Evolutionary conservation across 257 asterid genomes (phyloP), one percentile per base, ranked within the genome.

Genomic region (Primulina eburnea): DNA sequence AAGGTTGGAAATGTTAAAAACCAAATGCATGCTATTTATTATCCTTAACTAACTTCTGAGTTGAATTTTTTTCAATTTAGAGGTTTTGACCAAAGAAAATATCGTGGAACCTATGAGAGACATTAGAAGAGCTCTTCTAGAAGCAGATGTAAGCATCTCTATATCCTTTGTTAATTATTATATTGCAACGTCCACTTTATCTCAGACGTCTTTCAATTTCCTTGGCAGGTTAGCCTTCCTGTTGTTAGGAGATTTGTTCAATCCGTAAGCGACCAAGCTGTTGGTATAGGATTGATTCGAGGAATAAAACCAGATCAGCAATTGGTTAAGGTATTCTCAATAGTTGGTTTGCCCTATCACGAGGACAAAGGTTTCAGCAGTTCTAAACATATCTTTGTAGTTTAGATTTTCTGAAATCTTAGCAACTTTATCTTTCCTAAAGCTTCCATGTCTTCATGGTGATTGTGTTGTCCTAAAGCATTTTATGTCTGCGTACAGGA

Each of bases 271-370:
- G 97, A 93, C 38, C 87, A 86, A 84, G 99, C 96, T 26, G 92
- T 90, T 57, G 99, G 97, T 63, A 88, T 94, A 60, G 96, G 91
- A 71, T 65, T 93, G 84, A 90, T 90, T 80, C 90, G 89, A 55
- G 99, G 99, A 75, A 96, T 93, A 55, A 87, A 71, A 73, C 96
- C 99, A 33, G 99, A 93, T 84, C 97, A 93, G 78, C 99, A 93
- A 82, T 82, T 93, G 79, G 97, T 93, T 78, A 93, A 93, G 88
- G 98, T 90, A 82, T 74, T 81, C 75, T 57, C 67, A 20, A 20
- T 53, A 7, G 18, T 59, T 75, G 69, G 20, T 21, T 50, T 62
- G n/a, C 17, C 40, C 67, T 57, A 30, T n/a, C 52, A 57, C 1
- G 5, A 50, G 33, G n/a, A 47, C 17, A 11, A 30, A 30, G 57